phyloP scores from a whole-genome alignment of 148 eudicot genomes.

The Agrostemma githago region DNA sequence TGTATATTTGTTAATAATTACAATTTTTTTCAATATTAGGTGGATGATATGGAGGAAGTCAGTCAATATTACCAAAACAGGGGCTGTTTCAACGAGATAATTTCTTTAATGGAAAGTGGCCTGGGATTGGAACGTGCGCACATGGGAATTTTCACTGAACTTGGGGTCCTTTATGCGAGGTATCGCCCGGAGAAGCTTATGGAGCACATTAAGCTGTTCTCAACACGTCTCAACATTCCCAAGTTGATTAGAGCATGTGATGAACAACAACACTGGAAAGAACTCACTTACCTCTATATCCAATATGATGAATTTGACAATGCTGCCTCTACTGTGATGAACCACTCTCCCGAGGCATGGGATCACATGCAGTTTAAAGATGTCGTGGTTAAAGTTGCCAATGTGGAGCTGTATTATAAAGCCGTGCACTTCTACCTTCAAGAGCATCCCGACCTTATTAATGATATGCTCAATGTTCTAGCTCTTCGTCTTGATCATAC shows the following conservation, averaged over 20 bases:
- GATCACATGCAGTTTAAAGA: constrained; percentile 99
- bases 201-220: constrained; percentile 94
- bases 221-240: constrained; percentile 96
- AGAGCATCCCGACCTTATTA: constrained; percentile 97
- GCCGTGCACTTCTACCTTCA: constrained; percentile 98
- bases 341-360: constrained; percentile 99
- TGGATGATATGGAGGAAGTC: constrained; percentile 94
- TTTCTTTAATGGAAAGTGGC: constrained; percentile 96
- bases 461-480: constrained; percentile 88
- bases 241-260: constrained; percentile 97
- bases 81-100: constrained; percentile 88
- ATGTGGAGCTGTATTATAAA: constrained; percentile 94
- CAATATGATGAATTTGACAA: constrained; percentile 97
- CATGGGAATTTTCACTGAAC: constrained; percentile 96
- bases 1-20: not conserved
- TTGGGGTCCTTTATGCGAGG: constrained; percentile 96
- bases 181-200: constrained; percentile 95
- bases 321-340: constrained; percentile 96
- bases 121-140: constrained; percentile 98
- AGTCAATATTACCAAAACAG: constrained; percentile 91
- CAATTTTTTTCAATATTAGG: constrained; percentile 35
- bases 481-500: constrained; percentile 97
- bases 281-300: constrained; percentile 76
- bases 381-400: constrained; percentile 87
- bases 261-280: constrained; percentile 98